A percentile compares a stretch with the other conserved stretches of the same genome.
These are phyloP conservation scores for Nitzschia sp. DNA, from an alignment of 108 stramenopile species.

Conservation along the genomic window DNA sequence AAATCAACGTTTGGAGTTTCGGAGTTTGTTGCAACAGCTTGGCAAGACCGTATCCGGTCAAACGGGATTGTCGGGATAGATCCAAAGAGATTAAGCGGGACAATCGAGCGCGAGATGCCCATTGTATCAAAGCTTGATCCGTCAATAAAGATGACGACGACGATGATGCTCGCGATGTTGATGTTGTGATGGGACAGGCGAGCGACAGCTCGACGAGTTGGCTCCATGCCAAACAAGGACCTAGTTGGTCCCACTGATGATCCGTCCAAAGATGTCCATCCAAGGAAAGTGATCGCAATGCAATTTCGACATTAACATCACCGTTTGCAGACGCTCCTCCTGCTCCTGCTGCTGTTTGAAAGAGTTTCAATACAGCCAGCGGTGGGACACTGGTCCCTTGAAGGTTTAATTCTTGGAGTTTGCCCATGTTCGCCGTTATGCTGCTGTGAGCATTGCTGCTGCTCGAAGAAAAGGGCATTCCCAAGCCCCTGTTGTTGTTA, in stretches of 20 bases:
- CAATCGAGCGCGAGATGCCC: background rate
- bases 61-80: background rate
- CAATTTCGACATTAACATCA: background rate
- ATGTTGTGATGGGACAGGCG: constrained; percentile 2
- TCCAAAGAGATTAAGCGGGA: background rate
- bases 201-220: background rate
- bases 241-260: constrained; percentile 9
- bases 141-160: constrained; percentile 3
- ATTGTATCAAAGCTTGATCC: background rate
- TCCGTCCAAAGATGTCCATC: background rate
- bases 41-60: background rate
- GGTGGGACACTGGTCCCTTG: constrained; percentile 4
- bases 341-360: background rate
- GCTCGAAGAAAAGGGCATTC: background rate
- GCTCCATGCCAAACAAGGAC: background rate
- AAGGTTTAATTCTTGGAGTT: background rate
- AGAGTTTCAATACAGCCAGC: background rate
- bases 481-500: background rate
- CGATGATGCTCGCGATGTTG: no score
- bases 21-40: background rate
- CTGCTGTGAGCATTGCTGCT: no score
- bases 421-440: background rate
- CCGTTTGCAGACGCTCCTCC: no score
- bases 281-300: background rate
- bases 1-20: background rate